Percentiles rank a stretch among this genome's conserved stretches.
These are phyloP conservation scores for Trichoderma virens DNA, from an alignment of 495 filamentous ascomycete genomes.

Conservation along the genomic window DNA sequence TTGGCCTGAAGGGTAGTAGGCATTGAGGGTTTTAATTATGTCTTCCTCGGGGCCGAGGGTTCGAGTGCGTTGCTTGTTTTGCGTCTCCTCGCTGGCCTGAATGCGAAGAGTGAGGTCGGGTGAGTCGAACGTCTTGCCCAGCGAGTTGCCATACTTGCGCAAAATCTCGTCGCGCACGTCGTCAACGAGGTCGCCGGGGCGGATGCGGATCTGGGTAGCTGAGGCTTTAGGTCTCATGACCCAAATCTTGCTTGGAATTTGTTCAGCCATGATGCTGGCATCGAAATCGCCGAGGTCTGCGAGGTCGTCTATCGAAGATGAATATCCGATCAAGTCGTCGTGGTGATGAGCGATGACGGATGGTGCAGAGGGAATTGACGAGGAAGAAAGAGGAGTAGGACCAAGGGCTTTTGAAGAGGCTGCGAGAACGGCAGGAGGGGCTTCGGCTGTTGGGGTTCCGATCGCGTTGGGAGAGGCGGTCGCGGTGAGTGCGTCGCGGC, in stretches of 20 bases:
- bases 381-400: background rate
- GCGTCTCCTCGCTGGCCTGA: slow-evolving; percentile 72
- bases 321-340: background rate
- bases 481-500: background rate
- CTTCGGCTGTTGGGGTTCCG: background rate
- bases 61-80: slow-evolving; percentile 44
- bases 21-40: slow-evolving; percentile 69
- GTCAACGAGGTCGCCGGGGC: slow-evolving; percentile 86
- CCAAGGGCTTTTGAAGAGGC: too few species aligned
- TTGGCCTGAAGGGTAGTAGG: slow-evolving; percentile 84
- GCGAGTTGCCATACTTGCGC: slow-evolving; percentile 84
- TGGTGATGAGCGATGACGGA: background rate
- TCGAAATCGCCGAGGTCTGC: background rate
- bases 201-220: slow-evolving; percentile 76
- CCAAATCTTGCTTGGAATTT: slow-evolving; percentile 82
- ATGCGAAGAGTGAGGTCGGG: slow-evolving; percentile 82
- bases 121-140: slow-evolving; percentile 80
- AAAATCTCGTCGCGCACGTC: slow-evolving; percentile 90
- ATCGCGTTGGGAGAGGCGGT: background rate
- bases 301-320: background rate
- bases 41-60: slow-evolving; percentile 77
- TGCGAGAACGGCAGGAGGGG: background rate
- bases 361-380: background rate
- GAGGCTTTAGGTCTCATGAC: slow-evolving; percentile 79
- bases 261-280: slow-evolving; percentile 36